Evolutionary conservation across 2,329 filamentous ascomycete species (phyloP).

Genomic region (Pestalotiopsis sp.): DNA sequence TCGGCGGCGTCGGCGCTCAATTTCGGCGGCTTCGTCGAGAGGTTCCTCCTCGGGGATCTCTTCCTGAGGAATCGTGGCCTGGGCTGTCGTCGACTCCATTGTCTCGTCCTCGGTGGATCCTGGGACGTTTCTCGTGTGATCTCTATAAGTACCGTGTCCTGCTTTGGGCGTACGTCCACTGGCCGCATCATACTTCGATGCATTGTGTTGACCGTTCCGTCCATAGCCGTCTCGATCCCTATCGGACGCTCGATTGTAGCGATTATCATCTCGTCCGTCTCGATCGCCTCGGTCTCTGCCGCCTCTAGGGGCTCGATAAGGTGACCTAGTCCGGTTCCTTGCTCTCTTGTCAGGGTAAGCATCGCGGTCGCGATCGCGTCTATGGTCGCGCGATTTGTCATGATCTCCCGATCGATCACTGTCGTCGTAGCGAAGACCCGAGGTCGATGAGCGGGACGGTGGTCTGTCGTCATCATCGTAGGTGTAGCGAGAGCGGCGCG

Average conservation of each 20-base stretch:
- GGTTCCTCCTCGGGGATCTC: conserved; percentile 53
- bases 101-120: conserved; percentile 16
- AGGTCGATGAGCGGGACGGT: conserved; percentile 37
- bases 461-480: conserved; percentile 61
- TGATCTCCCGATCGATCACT: conserved; percentile 43
- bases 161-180: conserved; percentile 62
- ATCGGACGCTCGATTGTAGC: conserved; percentile 23
- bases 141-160: conserved; percentile 57
- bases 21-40: conserved; percentile 79
- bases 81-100: conserved; percentile 33
- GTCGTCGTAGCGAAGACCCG: conserved; percentile 47
- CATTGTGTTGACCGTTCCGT: conserved; percentile 48
- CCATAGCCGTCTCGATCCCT: conserved; percentile 31
- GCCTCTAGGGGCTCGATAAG: conserved; percentile 24
- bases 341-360: conserved; percentile 52
- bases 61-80: conserved; percentile 29
- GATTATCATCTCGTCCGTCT: conserved; percentile 23
- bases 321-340: conserved; percentile 42
- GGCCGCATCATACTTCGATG: conserved; percentile 49
- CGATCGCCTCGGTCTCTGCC: conserved; percentile 26
- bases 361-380: conserved; percentile 53
- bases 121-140: conserved; percentile 69
- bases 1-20: conserved; percentile 81
- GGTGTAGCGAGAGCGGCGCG: conserved; percentile 46
- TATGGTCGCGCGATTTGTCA: conserved; percentile 32